Evolutionary conservation across 345 rosid genomes (phyloP).

Genomic region (Aquilaria sinensis): DNA sequence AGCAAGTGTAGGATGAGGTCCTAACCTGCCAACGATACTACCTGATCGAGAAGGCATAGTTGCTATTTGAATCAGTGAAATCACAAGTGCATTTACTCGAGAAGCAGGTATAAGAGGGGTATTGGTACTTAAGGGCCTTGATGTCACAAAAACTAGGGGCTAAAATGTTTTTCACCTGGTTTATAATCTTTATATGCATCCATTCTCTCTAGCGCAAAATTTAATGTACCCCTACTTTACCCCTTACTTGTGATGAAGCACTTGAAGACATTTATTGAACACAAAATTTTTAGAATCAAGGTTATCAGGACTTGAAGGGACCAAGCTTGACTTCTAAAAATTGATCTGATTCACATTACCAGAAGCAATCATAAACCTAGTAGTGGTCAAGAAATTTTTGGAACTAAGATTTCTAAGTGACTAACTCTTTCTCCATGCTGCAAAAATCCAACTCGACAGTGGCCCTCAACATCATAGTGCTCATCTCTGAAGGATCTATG

Average conservation of each 20-base stretch:
- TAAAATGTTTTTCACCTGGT: conserved; percentile 32
- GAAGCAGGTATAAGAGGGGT: conserved; percentile 69
- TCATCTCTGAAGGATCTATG: no score
- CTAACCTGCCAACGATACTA: conserved; percentile 78
- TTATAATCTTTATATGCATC: conserved; percentile 12
- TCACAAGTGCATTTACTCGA: conserved; percentile 41
- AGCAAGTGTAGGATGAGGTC: conserved; percentile 51
- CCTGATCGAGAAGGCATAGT: conserved; percentile 68
- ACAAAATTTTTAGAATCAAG: no score
- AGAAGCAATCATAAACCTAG: no score
- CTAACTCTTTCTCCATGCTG: no score
- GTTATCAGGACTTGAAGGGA: no score
- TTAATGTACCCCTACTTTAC: no score
- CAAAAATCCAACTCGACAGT: no score
- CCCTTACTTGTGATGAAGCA: conserved; percentile 11
- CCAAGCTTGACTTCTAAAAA: no score
- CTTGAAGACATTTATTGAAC: conserved; percentile 23
- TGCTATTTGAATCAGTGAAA: conserved; percentile 49
- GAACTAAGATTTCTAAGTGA: no score
- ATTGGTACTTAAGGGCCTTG: conserved; percentile 69
- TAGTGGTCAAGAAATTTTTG: no score
- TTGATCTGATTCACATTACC: no score
- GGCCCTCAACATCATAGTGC: no score
- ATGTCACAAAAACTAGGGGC: conserved; percentile 29
- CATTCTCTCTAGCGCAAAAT: conserved; percentile 12